Base-by-base conservation (phyloP, 768 basidiomycete species). In the Panellus pusillus region DNA sequence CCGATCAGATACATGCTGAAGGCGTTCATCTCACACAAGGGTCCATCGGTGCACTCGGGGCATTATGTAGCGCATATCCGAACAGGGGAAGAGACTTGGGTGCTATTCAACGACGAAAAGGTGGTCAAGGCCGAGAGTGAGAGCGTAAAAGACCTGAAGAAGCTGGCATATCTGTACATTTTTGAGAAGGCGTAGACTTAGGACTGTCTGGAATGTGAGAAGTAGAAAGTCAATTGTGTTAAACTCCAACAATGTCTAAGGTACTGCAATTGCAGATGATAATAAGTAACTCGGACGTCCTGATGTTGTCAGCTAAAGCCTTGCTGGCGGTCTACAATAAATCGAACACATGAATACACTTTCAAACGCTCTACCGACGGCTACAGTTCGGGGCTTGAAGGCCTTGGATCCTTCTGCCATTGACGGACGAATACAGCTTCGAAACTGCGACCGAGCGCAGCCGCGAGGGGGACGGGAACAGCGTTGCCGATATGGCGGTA, bases 1-100 rank as follows among this genome's bases (percentile, higher is more conserved):
- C 95, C 95, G 0, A 93, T 86, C 6, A 71, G 72, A 13, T 99
- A 92, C 73, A 74, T 75, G 27, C 80, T 99, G 27, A 90, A 93
- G 66, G 93, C 91, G 9, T 99, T 98, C 74, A 85, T 99, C 64
- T 97, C 94, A 45, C 96, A 99, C 76, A 98, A 97, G 65, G 95
- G 96, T 0, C 90, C 91, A 0, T 94, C 91, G 0, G 93, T 95
- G 20, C 96, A 98, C 66, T 96, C 93, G 0, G 95, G 89, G 0
- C 95, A 93, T 63, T 96, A 97, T 63, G 91, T 95, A 12, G 91
- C 91, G 20, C 91, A 95, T 65, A 78, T 92, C 28, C 74, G 79
- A 48, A 65, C 67, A 6, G 80, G 73, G 31, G 81, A 77, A 18
- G 76, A 78, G 9, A 3, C 24, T 2, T 96, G 96, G 93, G 88